These are phyloP conservation scores for Dendrobium officinale DNA, from an alignment of 106 monocot species.

Conservation along the genomic window DNA sequence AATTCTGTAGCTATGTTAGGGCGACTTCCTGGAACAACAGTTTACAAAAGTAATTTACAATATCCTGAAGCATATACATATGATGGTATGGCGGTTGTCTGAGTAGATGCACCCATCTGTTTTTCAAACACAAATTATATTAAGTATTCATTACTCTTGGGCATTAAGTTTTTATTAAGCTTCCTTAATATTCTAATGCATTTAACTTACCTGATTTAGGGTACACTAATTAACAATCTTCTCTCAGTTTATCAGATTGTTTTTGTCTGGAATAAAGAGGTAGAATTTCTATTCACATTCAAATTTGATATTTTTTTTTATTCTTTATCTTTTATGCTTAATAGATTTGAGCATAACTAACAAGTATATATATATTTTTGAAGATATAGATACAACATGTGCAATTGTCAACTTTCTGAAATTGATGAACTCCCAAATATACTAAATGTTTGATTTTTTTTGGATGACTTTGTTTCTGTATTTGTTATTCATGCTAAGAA, in stretches of 20 bases:
- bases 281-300: constrained; percentile 6
- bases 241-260: constrained; percentile 85
- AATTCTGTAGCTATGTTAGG: constrained; percentile 72
- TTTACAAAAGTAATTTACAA: constrained; percentile 79
- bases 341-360: neutral
- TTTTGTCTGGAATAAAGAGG: constrained; percentile 78
- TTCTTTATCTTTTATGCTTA: neutral
- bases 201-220: too few relatives aligned
- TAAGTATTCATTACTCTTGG: constrained; percentile 15
- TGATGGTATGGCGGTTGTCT: constrained; percentile 83
- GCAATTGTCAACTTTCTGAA: neutral
- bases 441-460: neutral
- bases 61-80: constrained; percentile 98
- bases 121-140: constrained; percentile 97
- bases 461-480: neutral
- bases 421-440: neutral
- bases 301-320: neutral
- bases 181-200: too few relatives aligned
- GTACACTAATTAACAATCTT: constrained; percentile 2
- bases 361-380: too few relatives aligned
- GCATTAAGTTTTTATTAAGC: too few relatives aligned
- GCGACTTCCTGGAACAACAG: constrained; percentile 90
- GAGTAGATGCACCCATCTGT: constrained; percentile 90
- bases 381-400: neutral
- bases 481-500: neutral